Evolutionary conservation across 306 rosid genomes (phyloP), one percentile per base, ranked within the genome.

Genomic region (Prinsepia uniflora): DNA sequence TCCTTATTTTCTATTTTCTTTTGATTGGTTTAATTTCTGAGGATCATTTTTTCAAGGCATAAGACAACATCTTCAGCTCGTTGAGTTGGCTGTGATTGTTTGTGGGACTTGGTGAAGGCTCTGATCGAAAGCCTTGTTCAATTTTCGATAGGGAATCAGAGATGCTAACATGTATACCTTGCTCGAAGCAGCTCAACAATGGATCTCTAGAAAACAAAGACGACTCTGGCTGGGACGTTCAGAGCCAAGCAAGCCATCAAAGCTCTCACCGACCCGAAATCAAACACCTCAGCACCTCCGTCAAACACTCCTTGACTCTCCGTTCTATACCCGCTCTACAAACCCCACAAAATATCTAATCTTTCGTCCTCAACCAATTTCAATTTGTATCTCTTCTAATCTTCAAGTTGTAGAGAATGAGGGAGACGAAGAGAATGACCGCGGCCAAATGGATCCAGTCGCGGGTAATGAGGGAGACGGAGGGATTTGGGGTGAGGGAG

Each of bases 121-220:
- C 18, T 58, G 63, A 58, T 58, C 18, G n/a, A 7, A 58, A 58
- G 13, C 30, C 63, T 58, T 19, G 30, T 8, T 53, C 30, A n/a
- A 18, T 58, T 58, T 30, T 30, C 54, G 46, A 22, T 70, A 60
- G 42, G 60, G 64, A 74, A 58, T 80, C 76, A 67, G 73, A 78
- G 80, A 94, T 91, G 99, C 81, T 94, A 87, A 91, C 92, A 75
- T 94, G 99, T 84, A 87, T 91, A 63, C 87, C 99, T 5, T 91
- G 99, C 87, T 84, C 97, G 19, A 89, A 94, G 87, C 91, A 89
- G 72, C 96, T 89, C 65, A 87, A 78, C 71, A 85, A 91, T 81
- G 95, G 97, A 91, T 94, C 99, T 91, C 92, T 87, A 65, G 91
- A 87, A 6, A 96, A 86, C 7, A 92, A 88, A 7, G 96, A 87